Conservation (phyloP, 1,284 basidiomycete genomes). For the Cryptococcus wingfieldii region DNA sequence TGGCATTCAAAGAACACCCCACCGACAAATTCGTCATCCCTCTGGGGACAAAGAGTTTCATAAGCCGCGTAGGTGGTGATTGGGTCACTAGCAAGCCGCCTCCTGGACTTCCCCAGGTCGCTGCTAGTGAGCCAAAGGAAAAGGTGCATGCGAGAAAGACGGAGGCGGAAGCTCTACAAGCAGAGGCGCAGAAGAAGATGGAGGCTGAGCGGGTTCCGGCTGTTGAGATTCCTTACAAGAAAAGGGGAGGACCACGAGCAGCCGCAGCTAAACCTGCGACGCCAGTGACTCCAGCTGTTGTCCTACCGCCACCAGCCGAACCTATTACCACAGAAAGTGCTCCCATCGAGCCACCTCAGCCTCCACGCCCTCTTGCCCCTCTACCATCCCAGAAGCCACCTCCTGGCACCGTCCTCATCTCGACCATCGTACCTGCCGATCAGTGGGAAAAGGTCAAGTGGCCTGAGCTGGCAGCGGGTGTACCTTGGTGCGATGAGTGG, state of each 20-base stretch:
- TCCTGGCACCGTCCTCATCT: constrained; percentile 35
- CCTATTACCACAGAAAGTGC: not conserved
- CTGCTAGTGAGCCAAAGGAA: not conserved
- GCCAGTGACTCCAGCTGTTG: constrained; percentile 5
- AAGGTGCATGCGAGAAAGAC: not conserved
- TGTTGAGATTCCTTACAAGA: no score
- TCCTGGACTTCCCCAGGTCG: not conserved
- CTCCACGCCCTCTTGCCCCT: constrained; percentile 12
- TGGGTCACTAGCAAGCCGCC: constrained; percentile 20
- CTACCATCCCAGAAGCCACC: constrained; percentile 27
- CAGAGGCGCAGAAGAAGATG: not conserved
- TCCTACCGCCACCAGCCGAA: not conserved
- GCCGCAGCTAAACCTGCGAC: constrained; percentile 12
- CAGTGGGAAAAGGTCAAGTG: constrained; percentile 34
- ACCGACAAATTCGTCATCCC: constrained; percentile 44
- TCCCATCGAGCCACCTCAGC: not conserved
- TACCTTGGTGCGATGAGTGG: constrained; percentile 23
- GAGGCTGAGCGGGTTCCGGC: no score
- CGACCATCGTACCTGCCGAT: constrained; percentile 28
- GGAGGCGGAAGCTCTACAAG: not conserved
- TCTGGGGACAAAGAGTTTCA: constrained; percentile 30
- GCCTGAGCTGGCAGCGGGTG: constrained; percentile 19
- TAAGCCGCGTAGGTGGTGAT: constrained; percentile 40
- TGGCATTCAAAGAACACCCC: constrained; percentile 41
- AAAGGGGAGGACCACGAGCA: constrained; percentile 14